Evolutionary conservation across 2,329 filamentous ascomycete genomes (phyloP).

Genomic region (Claviceps citrina): DNA sequence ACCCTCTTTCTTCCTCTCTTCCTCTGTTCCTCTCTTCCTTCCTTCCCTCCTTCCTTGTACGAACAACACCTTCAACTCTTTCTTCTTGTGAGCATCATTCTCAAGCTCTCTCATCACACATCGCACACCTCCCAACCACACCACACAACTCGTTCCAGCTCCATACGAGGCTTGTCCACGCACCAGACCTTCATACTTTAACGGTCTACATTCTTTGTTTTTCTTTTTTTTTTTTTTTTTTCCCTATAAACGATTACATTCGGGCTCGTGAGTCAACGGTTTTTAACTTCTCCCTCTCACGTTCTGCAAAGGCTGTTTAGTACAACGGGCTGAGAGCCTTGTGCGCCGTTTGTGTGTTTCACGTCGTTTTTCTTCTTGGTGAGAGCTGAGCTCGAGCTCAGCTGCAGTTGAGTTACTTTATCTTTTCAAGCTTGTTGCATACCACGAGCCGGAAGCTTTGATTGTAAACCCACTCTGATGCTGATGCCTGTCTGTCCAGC

Average conservation of each 20-base stretch:
- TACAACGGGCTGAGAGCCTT: too few relatives aligned
- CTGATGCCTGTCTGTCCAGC: background rate
- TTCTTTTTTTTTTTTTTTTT: too few relatives aligned
- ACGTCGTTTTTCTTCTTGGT: too few relatives aligned
- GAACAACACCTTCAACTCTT: too few relatives aligned
- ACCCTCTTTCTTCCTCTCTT: background rate
- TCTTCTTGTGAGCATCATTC: background rate
- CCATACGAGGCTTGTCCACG: background rate
- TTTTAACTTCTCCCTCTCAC: background rate
- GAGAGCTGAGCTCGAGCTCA: background rate
- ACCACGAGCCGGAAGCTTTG: background rate
- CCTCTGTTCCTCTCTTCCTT: slow-evolving; percentile 4
- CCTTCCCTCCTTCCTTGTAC: slow-evolving; percentile 3
- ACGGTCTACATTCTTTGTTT: too few relatives aligned
- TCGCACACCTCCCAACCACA: too few relatives aligned
- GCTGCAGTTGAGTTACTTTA: background rate
- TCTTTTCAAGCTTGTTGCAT: background rate
- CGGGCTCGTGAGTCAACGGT: background rate
- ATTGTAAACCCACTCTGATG: background rate
- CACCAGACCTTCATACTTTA: background rate
- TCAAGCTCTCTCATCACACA: background rate
- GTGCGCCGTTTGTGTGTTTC: too few relatives aligned
- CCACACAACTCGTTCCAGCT: background rate
- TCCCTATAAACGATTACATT: background rate
- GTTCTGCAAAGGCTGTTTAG: too few relatives aligned